A percentile compares a stretch with the other conserved stretches of the same genome.
Evolutionary conservation across 2,329 filamentous ascomycete species (phyloP).

Genomic region (Ophiostoma australiae): DNA sequence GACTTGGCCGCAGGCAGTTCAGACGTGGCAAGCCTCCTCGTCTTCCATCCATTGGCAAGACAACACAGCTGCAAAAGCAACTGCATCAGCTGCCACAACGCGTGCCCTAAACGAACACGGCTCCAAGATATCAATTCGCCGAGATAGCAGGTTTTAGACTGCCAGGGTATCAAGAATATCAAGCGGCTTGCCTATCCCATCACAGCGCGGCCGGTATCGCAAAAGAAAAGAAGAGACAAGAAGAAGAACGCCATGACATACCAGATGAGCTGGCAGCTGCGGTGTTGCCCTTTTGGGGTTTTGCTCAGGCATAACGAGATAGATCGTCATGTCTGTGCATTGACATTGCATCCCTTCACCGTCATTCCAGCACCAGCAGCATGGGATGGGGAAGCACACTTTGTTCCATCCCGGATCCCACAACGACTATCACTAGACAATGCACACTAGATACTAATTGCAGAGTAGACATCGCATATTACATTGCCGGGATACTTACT

Average conservation of each 20-base stretch:
- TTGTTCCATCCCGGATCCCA: background rate
- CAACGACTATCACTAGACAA: background rate
- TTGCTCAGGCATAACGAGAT: background rate
- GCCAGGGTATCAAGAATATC: background rate
- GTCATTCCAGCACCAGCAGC: slow-evolving; percentile 12
- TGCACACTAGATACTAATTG: background rate
- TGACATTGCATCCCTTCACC: slow-evolving; percentile 2
- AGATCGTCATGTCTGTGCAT: background rate
- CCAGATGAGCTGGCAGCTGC: background rate
- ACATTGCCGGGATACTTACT: background rate
- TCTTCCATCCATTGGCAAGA: background rate
- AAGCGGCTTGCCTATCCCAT: background rate
- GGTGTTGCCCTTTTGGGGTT: background rate
- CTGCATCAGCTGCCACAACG: no score
- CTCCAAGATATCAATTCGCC: background rate
- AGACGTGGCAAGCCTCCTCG: background rate
- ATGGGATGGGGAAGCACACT: background rate
- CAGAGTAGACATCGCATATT: no score
- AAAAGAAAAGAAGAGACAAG: background rate
- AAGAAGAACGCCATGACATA: background rate
- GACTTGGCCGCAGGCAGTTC: background rate
- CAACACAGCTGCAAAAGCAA: background rate
- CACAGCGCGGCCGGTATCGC: slow-evolving; percentile 17
- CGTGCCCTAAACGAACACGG: background rate
- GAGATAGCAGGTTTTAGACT: background rate